These are phyloP conservation scores for Nicotiana otophora DNA, from an alignment of 257 asterid species.

Conservation along the genomic window DNA sequence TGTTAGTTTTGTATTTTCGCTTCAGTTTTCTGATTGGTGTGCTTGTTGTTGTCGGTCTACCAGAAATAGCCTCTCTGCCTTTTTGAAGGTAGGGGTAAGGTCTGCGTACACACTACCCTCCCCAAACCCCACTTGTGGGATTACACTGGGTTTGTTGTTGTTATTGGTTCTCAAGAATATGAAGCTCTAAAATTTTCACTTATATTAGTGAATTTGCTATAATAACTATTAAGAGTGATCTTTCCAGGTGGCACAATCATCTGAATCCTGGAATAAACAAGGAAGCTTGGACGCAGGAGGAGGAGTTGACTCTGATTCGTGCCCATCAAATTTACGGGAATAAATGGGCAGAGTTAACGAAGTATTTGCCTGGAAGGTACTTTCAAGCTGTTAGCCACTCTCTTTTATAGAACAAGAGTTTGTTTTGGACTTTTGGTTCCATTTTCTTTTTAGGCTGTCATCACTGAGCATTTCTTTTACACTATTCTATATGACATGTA, in stretches of 20 bases:
- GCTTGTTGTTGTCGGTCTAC: too few relatives aligned
- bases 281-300: conserved; percentile 96
- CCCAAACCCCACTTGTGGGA: too few relatives aligned
- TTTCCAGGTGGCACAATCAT: conserved; percentile 95
- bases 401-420: not conserved
- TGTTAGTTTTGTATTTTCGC: too few relatives aligned
- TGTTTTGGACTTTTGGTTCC: not conserved
- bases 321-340: conserved; percentile 88
- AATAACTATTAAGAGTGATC: not conserved
- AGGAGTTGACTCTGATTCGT: conserved; percentile 74
- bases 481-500: conserved; percentile 14
- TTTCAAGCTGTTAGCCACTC: conserved; percentile 12
- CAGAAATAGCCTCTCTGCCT: too few relatives aligned
- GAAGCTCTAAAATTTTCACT: not conserved
- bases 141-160: too few relatives aligned
- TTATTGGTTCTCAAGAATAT: not conserved
- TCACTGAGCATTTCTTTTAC: not conserved
- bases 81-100: too few relatives aligned
- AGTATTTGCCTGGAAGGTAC: conserved; percentile 91
- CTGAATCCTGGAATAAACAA: conserved; percentile 84
- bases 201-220: conserved; percentile 2
- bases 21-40: too few relatives aligned
- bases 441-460: not conserved
- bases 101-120: too few relatives aligned
- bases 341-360: conserved; percentile 97